A percentile compares a stretch with the other conserved stretches of the same genome.
Conservation (phyloP, 2,329 filamentous ascomycete species). For the Aspergillus sp. region DNA sequence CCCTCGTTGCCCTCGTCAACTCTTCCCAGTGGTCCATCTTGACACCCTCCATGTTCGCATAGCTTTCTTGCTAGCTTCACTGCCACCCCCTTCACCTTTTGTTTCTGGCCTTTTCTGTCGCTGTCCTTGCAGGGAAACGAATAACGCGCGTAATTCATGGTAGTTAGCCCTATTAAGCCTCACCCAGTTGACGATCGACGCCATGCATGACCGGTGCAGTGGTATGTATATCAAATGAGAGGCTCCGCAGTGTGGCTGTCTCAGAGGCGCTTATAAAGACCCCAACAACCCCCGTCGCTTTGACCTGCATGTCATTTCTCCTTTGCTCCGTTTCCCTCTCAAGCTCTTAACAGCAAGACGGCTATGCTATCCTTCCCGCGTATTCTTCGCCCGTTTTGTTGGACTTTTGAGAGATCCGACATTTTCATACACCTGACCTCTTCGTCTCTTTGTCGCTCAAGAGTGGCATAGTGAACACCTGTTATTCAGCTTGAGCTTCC, state of each 20-base stretch:
- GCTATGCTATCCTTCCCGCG: constrained; percentile 2
- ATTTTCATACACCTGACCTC: not conserved
- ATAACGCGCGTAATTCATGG: constrained; percentile 26
- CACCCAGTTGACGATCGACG: constrained; percentile 43
- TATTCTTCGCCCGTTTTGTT: not conserved
- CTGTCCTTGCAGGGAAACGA: constrained; percentile 13
- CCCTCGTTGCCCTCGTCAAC: constrained; percentile 5
- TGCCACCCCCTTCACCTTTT: constrained; percentile 25
- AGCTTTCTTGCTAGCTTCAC: constrained; percentile 13
- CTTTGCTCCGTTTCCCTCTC: constrained; percentile 8
- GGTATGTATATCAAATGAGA: constrained; percentile 46
- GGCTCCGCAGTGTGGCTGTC: constrained; percentile 35
- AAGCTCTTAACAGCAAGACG: not conserved
- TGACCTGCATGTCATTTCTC: constrained; percentile 13
- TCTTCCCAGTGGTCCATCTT: constrained; percentile 8
- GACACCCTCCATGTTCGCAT: constrained; percentile 17
- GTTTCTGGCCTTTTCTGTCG: constrained; percentile 21
- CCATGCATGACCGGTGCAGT: constrained; percentile 46
- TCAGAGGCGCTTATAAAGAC: constrained; percentile 35
- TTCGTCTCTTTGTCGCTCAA: not conserved
- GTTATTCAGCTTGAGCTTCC: not conserved
- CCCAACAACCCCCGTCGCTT: constrained; percentile 26
- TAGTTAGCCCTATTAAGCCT: constrained; percentile 34
- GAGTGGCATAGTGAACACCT: not conserved
- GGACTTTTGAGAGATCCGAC: not conserved